Base-by-base conservation (phyloP, 139 green algal species). In the Micromonas commoda region DNA sequence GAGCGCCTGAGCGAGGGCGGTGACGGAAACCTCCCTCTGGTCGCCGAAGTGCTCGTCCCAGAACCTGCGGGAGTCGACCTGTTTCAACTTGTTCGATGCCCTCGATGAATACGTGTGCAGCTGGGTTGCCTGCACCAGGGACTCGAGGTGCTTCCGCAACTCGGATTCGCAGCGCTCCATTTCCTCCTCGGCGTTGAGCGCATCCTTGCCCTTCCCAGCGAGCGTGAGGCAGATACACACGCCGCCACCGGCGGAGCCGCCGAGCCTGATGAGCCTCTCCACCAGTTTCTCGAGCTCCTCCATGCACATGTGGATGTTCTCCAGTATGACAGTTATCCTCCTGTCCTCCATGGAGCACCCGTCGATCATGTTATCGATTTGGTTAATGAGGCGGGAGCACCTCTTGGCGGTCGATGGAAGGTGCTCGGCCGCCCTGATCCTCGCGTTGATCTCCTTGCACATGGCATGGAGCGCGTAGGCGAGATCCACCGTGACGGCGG, bases 11-110 rank as follows among this genome's bases (percentile, higher is more conserved):
- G 60, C 60, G 60, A 68, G 60, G 24, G 9, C 19, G 9, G 9
- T 13, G 13, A 68, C 26, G 60, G 60, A 68, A 16, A 32, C 60
- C 60, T 68, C 60, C 24, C 60, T 29, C 26, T 29, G 19, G 5
- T 68, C 60, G 24, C 60, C 60, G 28, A 68, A 68, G 60, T 68
- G 19, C 5, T 32, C 26, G 60, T 68, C 60, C 60, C 60, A 68
- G 60, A 68, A 68, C 60, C 24, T 5, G 19, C 60, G 24, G 6
- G 60, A 16, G n/a, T 32, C 26, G 6, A 6, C 26, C 5, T 68
- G 24, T 23, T 19, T 29, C 19, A 68, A 23, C 0, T 35, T 29
- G 24, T 29, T 32, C 5, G 24, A 29, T 23, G 60, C 19, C 60
- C 60, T 19, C 60, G 60, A 35, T 6, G 60, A 19, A 23, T 35